Conservation (phyloP, 345 rosid species). For the Salix suchowensis region DNA sequence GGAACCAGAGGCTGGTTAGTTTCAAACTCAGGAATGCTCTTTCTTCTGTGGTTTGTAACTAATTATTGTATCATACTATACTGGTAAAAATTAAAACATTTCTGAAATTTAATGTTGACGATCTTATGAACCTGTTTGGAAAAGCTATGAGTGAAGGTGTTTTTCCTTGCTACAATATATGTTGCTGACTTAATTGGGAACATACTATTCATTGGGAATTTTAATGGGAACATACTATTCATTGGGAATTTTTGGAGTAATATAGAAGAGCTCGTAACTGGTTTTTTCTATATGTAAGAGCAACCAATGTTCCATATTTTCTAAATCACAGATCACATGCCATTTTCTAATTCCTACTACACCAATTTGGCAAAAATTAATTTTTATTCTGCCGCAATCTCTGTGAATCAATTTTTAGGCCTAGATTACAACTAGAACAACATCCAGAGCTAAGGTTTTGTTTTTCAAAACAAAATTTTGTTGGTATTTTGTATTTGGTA, state of each 20-base stretch:
- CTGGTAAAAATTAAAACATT: not conserved
- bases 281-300: not conserved
- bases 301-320: not conserved
- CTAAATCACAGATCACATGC: not conserved
- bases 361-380: not conserved
- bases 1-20: not conserved
- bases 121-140: not conserved
- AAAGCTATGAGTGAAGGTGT: not conserved
- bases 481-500: not conserved
- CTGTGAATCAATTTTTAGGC: not conserved
- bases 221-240: not conserved
- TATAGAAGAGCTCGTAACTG: not conserved
- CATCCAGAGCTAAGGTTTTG: not conserved
- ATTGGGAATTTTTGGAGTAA: not conserved
- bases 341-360: too few species aligned
- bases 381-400: not conserved
- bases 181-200: not conserved
- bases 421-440: not conserved
- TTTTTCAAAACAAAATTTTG: not conserved
- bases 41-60: not conserved
- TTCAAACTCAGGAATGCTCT: not conserved
- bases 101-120: not conserved
- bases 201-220: not conserved
- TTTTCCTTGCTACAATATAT: not conserved
- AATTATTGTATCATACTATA: not conserved